These are phyloP conservation scores for Teratosphaeria epicoccoides DNA, from an alignment of 2,329 filamentous ascomycete genomes.

Conservation along the genomic window DNA sequence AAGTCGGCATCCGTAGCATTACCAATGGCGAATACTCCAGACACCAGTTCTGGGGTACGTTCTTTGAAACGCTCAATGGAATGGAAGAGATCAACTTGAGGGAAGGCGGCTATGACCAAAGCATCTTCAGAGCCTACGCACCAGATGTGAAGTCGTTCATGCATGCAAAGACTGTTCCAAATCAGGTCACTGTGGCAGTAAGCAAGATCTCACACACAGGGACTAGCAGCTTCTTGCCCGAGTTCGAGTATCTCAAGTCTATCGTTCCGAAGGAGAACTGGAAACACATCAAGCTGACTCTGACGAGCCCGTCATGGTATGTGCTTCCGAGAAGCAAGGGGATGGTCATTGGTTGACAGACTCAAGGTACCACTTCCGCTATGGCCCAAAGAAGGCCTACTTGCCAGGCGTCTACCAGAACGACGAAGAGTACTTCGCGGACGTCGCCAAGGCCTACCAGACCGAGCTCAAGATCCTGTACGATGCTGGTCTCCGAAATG, in stretches of 20 bases:
- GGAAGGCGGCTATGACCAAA: constrained; percentile 23
- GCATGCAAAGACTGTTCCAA: constrained; percentile 44
- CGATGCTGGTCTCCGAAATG: constrained; percentile 35
- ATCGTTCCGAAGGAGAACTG: constrained; percentile 50
- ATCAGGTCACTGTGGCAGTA: constrained; percentile 41
- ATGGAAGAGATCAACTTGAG: constrained; percentile 38
- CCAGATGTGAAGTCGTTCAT: constrained; percentile 53
- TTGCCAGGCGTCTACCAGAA: constrained; percentile 34
- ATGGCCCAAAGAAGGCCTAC: constrained; percentile 41
- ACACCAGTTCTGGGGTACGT: constrained; percentile 22
- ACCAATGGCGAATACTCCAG: constrained; percentile 24
- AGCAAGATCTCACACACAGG: constrained; percentile 35
- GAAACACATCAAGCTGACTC: constrained; percentile 42
- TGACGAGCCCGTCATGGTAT: constrained; percentile 15
- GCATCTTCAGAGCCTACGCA: constrained; percentile 48
- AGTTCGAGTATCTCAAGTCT: constrained; percentile 50
- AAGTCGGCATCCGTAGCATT: constrained; percentile 20
- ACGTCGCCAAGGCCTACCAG: constrained; percentile 37
- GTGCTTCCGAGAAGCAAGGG: not conserved
- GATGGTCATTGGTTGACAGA: not conserved
- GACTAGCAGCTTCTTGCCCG: constrained; percentile 46
- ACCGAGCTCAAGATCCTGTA: constrained; percentile 37
- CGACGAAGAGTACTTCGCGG: constrained; percentile 38
- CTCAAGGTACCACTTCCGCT: constrained; percentile 22
- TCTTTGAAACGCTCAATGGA: constrained; percentile 25